A percentile compares a stretch with the other conserved stretches of the same genome.
Evolutionary conservation across 169 alveolate genomes (phyloP).

Genomic region (Plasmodium malariae): DNA sequence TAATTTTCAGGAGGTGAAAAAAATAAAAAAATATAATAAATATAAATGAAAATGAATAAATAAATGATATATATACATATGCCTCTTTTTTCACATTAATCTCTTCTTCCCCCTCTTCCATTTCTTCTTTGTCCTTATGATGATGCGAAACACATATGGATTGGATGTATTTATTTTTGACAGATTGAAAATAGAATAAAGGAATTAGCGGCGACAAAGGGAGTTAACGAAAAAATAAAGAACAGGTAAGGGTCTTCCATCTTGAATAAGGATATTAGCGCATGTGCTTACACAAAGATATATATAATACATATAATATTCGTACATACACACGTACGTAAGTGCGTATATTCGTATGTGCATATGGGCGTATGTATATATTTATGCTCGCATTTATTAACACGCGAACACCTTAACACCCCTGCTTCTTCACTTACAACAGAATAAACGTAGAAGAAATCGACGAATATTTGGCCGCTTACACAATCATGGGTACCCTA

Average conservation of each 20-base stretch:
- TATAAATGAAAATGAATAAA: too few species aligned
- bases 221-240: slow-evolving; percentile 52
- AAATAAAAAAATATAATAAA: background rate
- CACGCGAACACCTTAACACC: too few species aligned
- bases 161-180: background rate
- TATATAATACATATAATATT: background rate
- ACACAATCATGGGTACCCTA: slow-evolving; percentile 61
- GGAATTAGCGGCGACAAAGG: slow-evolving; percentile 32
- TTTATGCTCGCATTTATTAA: background rate
- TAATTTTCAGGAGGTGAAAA: slow-evolving; percentile 59
- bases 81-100: too few species aligned
- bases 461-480: slow-evolving; percentile 73
- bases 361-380: background rate
- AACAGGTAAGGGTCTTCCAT: slow-evolving; percentile 29
- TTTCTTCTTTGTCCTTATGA: background rate
- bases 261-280: too few species aligned
- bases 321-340: background rate
- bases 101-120: too few species aligned
- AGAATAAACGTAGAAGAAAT: slow-evolving; percentile 61
- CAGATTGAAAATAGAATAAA: slow-evolving; percentile 61
- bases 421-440: too few species aligned
- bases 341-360: background rate
- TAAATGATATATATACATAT: too few species aligned
- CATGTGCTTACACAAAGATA: background rate
- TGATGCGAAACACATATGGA: too few species aligned